These are phyloP conservation scores for Metschnikowia anglica DNA, from an alignment of 805 yeast genomes.

Conservation along the genomic window DNA sequence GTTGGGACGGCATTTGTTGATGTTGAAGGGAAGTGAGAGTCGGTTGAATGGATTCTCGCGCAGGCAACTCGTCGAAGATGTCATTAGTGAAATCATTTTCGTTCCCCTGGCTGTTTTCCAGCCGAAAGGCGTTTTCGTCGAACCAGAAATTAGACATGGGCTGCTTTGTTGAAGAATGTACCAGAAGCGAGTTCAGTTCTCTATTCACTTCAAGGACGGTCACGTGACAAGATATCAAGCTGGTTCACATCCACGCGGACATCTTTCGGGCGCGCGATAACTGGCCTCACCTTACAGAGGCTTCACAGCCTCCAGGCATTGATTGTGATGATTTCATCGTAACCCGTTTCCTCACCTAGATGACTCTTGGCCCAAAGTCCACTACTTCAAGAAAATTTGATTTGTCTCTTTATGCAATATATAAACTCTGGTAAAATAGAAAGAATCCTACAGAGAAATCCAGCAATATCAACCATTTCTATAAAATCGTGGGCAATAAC, in stretches of 20 bases:
- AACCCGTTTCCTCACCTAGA: too few species aligned
- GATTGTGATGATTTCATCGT: too few species aligned
- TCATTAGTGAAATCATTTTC: slow-evolving; percentile 15
- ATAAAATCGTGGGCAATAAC: neutral
- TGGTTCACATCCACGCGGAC: neutral
- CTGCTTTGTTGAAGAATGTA: neutral
- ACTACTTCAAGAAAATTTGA: too few species aligned
- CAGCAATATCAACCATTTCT: neutral
- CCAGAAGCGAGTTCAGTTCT: slow-evolving; percentile 3
- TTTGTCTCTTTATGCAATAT: too few species aligned
- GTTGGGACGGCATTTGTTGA: slow-evolving; percentile 14
- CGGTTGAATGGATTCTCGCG: slow-evolving; percentile 2
- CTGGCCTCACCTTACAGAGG: neutral
- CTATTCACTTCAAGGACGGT: neutral
- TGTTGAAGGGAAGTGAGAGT: slow-evolving; percentile 8
- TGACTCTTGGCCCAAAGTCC: too few species aligned
- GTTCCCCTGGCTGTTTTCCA: slow-evolving; percentile 8
- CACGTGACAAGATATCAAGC: slow-evolving; percentile 6
- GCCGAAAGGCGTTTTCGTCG: slow-evolving; percentile 21
- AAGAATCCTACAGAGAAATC: too few species aligned
- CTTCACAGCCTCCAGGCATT: too few species aligned
- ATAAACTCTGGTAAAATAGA: too few species aligned
- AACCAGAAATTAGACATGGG: slow-evolving; percentile 23
- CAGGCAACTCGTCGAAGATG: slow-evolving; percentile 17
- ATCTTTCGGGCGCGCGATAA: neutral